Evolutionary conservation across 345 rosid genomes (phyloP).

Genomic region (Microcos paniculata): DNA sequence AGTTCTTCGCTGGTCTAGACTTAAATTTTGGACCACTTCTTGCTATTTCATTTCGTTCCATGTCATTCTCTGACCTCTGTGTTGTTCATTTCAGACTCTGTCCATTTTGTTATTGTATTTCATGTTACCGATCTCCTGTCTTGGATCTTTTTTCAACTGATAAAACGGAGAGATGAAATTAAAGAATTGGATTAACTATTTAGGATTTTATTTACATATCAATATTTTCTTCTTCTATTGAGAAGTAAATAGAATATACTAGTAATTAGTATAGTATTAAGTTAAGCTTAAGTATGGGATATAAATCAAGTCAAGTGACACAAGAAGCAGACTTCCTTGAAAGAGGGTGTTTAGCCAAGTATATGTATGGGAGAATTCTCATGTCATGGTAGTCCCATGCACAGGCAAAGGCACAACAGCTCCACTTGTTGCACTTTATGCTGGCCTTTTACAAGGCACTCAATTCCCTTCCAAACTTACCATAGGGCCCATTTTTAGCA

Average conservation of each 20-base stretch:
- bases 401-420: not conserved
- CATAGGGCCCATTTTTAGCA: slow-evolving; percentile 24
- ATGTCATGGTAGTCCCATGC: not conserved
- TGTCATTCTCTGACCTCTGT: too few species aligned
- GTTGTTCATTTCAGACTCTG: too few species aligned
- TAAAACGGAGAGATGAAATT: too few species aligned
- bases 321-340: not conserved
- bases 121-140: too few species aligned
- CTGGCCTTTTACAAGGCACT: slow-evolving; percentile 32
- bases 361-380: not conserved
- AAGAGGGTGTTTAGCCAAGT: not conserved
- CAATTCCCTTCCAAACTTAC: slow-evolving; percentile 6
- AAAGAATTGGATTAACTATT: too few species aligned
- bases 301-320: not conserved
- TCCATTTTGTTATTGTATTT: too few species aligned
- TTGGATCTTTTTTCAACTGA: too few species aligned
- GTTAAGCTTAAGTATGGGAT: too few species aligned
- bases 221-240: too few species aligned
- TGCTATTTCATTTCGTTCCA: not conserved
- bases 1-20: not conserved
- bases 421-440: slow-evolving; percentile 32
- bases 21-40: not conserved
- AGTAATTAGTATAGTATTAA: too few species aligned
- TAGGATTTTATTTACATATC: too few species aligned
- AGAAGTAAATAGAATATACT: too few species aligned